Evolutionary conservation across 768 basidiomycete species (phyloP).

Genomic region (Baorangia bicolor): DNA sequence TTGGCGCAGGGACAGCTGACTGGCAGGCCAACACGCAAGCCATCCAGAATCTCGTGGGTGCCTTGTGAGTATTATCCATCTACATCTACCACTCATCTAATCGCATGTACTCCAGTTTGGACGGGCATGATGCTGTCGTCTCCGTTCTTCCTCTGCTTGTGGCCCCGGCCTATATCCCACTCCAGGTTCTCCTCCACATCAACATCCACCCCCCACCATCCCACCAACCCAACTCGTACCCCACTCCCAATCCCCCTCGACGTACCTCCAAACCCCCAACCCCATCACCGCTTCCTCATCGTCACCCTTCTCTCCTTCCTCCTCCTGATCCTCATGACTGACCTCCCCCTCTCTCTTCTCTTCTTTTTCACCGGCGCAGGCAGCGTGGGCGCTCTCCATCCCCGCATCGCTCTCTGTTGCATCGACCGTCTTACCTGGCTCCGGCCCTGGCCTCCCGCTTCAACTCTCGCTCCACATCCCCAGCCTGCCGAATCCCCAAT

Average conservation of each 20-base stretch:
- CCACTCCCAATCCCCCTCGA: slow-evolving; percentile 6
- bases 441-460: slow-evolving; percentile 19
- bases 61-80: slow-evolving; percentile 49
- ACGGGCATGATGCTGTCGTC: slow-evolving; percentile 52
- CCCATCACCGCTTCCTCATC: slow-evolving; percentile 36
- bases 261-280: neutral
- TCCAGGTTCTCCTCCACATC: slow-evolving; percentile 34
- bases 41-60: slow-evolving; percentile 90
- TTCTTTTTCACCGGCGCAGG: slow-evolving; percentile 35
- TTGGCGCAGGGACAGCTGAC: slow-evolving; percentile 64
- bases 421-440: slow-evolving; percentile 5
- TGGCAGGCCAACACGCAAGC: slow-evolving; percentile 88
- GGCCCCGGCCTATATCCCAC: slow-evolving; percentile 45
- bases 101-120: slow-evolving; percentile 50
- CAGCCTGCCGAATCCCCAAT: neutral
- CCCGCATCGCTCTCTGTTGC: slow-evolving; percentile 3
- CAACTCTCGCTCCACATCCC: slow-evolving; percentile 10
- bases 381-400: slow-evolving; percentile 8
- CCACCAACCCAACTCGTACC: slow-evolving; percentile 10
- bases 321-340: slow-evolving; percentile 39
- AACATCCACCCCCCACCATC: neutral
- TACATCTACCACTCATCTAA: neutral
- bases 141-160: slow-evolving; percentile 44
- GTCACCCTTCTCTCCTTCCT: slow-evolving; percentile 38
- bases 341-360: slow-evolving; percentile 45